Evolutionary conservation across 2,329 filamentous ascomycete genomes (phyloP).

Genomic region (Aspergillus pseudoglaucus): DNA sequence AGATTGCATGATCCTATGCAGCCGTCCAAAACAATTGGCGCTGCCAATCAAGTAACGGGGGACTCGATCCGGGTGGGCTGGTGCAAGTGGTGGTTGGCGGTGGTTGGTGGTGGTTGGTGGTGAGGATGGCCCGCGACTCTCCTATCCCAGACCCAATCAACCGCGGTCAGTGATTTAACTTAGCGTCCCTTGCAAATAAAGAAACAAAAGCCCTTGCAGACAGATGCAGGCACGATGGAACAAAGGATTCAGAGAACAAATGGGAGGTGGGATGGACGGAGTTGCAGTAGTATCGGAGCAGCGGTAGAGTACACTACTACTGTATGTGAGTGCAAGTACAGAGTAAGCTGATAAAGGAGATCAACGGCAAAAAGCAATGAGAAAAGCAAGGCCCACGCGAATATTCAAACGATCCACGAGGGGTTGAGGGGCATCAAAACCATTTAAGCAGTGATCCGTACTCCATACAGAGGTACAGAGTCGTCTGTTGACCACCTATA

Average conservation of each 20-base stretch:
- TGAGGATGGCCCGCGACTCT: background rate
- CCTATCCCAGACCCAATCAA: background rate
- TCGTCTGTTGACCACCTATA: background rate
- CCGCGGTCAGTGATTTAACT: background rate
- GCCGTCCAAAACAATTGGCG: background rate
- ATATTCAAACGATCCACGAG: background rate
- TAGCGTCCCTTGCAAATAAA: background rate
- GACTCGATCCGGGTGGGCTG: background rate
- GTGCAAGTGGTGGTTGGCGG: background rate
- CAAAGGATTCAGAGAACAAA: background rate
- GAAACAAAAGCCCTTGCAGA: background rate
- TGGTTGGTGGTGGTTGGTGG: background rate
- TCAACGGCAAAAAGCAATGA: slow-evolving; percentile 1
- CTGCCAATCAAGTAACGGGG: background rate
- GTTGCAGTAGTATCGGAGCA: background rate
- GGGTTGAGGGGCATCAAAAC: background rate
- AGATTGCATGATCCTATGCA: slow-evolving; percentile 1
- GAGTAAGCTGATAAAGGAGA: background rate
- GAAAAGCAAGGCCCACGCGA: background rate
- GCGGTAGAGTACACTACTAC: background rate
- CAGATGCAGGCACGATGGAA: background rate
- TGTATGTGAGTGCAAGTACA: background rate
- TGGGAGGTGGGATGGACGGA: background rate
- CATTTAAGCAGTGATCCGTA: background rate
- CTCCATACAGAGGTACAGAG: background rate